A percentile compares a stretch with the other conserved stretches of the same genome.
These are phyloP conservation scores for Babesia microti DNA, from an alignment of 169 alveolate genomes.

Conservation along the genomic window DNA sequence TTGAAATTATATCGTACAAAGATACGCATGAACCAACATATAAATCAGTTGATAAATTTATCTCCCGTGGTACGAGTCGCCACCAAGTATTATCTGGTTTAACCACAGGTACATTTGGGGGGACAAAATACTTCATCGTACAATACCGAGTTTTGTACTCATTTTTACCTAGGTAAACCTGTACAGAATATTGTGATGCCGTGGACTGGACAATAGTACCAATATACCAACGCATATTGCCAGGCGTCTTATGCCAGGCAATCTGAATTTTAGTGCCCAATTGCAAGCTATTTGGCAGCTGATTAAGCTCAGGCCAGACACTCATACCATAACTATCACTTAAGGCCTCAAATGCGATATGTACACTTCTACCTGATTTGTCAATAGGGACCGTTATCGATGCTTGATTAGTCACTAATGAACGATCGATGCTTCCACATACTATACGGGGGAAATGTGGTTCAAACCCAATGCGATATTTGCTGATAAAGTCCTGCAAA, in stretches of 20 bases:
- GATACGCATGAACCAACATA: constrained; percentile 40
- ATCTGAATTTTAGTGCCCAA: constrained; percentile 28
- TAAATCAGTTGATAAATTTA: constrained; percentile 16
- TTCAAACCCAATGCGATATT: too few relatives aligned
- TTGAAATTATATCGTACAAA: constrained; percentile 5
- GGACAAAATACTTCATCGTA: constrained; percentile 36
- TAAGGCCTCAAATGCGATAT: constrained; percentile 31
- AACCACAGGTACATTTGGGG: constrained; percentile 38
- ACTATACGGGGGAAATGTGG: constrained; percentile 47
- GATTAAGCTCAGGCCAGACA: constrained; percentile 19
- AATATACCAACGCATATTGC: constrained; percentile 16
- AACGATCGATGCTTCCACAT: constrained; percentile 37
- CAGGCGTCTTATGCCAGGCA: constrained; percentile 6
- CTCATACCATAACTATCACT: neutral
- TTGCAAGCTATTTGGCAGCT: constrained; percentile 6
- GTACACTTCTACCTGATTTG: constrained; percentile 29
- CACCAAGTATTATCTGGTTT: constrained; percentile 35
- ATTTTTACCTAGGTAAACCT: too few relatives aligned
- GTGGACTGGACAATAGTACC: too few relatives aligned
- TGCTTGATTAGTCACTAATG: constrained; percentile 5
- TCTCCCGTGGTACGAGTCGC: constrained; percentile 29
- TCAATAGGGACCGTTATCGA: constrained; percentile 42
- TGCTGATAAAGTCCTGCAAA: too few relatives aligned
- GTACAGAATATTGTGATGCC: too few relatives aligned
- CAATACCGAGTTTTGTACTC: too few relatives aligned